Evolutionary conservation across 78 protist genomes (phyloP).

Genomic region (Fonticula alba): DNA sequence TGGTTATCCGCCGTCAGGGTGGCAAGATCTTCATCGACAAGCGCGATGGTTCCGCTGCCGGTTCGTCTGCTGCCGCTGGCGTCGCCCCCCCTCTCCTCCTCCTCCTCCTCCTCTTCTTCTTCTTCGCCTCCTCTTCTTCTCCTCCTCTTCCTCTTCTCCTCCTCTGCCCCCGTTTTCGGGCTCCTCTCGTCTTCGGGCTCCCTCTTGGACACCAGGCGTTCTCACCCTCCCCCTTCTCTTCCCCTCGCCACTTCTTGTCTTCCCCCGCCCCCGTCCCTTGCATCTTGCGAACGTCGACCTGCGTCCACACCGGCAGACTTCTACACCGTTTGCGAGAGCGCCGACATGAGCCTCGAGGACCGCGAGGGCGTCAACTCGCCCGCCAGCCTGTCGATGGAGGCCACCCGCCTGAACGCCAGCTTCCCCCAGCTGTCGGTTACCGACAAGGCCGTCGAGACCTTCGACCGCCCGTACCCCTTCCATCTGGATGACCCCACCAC

Average conservation of each 20-base stretch:
- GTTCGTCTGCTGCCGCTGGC: background rate
- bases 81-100: background rate
- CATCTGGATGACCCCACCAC: no score
- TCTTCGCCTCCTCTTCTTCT: background rate
- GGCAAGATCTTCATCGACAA: constrained; percentile 50
- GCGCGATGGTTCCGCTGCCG: constrained; percentile 28
- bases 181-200: no score
- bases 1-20: constrained; percentile 34
- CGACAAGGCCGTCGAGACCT: no score
- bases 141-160: no score
- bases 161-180: no score
- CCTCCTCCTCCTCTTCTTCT: background rate
- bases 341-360: constrained; percentile 37
- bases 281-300: no score
- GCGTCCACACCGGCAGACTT: constrained; percentile 11
- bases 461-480: no score
- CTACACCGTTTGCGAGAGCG: constrained; percentile 45
- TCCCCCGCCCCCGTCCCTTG: no score
- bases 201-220: no score
- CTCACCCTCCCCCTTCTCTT: no score
- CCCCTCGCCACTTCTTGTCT: no score
- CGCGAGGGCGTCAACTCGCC: constrained; percentile 34
- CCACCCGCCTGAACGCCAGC: constrained; percentile 36
- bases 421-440: constrained; percentile 30
- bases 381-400: constrained; percentile 39